Percentiles rank a stretch among this genome's conserved stretches.
phyloP scores from a whole-genome alignment of 148 eudicot genomes.

The Drosera capensis region DNA sequence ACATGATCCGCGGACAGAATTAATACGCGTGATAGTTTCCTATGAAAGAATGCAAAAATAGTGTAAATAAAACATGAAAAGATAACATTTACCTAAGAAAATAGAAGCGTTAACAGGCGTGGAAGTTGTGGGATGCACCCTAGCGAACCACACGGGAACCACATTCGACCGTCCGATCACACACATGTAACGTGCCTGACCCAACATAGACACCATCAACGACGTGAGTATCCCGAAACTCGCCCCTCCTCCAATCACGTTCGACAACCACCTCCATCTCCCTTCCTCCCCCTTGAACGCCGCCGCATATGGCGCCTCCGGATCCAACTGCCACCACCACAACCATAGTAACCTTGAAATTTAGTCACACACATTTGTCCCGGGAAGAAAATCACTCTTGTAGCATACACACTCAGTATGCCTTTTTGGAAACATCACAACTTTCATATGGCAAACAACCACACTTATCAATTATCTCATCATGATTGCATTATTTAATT shows the following conservation, averaged over 20 bases:
- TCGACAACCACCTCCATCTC: constrained; percentile 86
- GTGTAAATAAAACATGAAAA: no score
- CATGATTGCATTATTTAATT: no score
- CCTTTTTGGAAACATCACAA: no score
- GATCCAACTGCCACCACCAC: constrained; percentile 33
- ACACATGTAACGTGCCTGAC: constrained; percentile 83
- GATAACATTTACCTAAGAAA: constrained; percentile 67
- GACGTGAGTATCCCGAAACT: constrained; percentile 73
- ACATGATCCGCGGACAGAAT: no score
- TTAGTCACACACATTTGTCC: no score
- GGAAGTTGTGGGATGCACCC: constrained; percentile 74
- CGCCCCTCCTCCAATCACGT: constrained; percentile 73
- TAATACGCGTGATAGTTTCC: not conserved
- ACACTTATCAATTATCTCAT: no score
- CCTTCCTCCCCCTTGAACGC: constrained; percentile 55
- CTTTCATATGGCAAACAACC: no score
- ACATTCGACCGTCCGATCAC: constrained; percentile 72
- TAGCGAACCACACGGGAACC: constrained; percentile 82
- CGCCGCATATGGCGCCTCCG: constrained; percentile 71
- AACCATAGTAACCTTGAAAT: not conserved
- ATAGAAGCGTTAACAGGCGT: constrained; percentile 79
- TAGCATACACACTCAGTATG: no score
- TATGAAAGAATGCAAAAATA: not conserved
- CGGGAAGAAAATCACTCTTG: no score
- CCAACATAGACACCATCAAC: constrained; percentile 80